A percentile compares a stretch with the other conserved stretches of the same genome.
Evolutionary conservation across 106 monocot genomes (phyloP).

Genomic region (Gastrodia elata): DNA sequence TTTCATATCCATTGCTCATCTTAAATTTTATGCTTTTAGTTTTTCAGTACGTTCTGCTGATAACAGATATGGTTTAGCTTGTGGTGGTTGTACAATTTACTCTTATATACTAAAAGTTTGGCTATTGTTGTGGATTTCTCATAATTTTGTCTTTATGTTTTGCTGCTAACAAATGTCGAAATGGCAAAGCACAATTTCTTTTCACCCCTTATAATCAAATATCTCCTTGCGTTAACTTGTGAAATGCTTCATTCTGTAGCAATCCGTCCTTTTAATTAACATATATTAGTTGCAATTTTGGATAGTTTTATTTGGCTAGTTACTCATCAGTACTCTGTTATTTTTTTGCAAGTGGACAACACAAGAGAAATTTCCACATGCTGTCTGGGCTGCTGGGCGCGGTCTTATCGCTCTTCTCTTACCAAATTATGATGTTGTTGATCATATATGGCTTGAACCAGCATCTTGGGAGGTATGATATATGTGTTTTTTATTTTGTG

Average conservation of each 20-base stretch:
- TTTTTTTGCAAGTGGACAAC: slow-evolving; percentile 53
- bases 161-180: too few relatives aligned
- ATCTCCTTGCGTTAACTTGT: neutral
- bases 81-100: neutral
- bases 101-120: neutral
- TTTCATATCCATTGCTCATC: neutral
- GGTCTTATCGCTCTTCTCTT: slow-evolving; percentile 78
- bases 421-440: slow-evolving; percentile 79
- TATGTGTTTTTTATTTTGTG: neutral
- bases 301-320: slow-evolving; percentile 8
- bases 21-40: neutral
- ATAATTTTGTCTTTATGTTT: neutral
- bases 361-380: slow-evolving; percentile 83
- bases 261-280: neutral
- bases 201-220: neutral
- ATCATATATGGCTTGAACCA: slow-evolving; percentile 86
- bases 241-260: neutral
- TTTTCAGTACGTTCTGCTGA: neutral
- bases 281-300: neutral
- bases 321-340: neutral
- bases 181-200: too few relatives aligned
- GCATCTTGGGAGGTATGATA: slow-evolving; percentile 69
- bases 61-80: neutral
- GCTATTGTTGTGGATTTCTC: neutral
- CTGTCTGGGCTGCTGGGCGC: slow-evolving; percentile 85